Percentiles rank a stretch among this genome's conserved stretches.
phyloP scores from a whole-genome alignment of 768 basidiomycete species.

The Cystofilobasidium capitatum region DNA sequence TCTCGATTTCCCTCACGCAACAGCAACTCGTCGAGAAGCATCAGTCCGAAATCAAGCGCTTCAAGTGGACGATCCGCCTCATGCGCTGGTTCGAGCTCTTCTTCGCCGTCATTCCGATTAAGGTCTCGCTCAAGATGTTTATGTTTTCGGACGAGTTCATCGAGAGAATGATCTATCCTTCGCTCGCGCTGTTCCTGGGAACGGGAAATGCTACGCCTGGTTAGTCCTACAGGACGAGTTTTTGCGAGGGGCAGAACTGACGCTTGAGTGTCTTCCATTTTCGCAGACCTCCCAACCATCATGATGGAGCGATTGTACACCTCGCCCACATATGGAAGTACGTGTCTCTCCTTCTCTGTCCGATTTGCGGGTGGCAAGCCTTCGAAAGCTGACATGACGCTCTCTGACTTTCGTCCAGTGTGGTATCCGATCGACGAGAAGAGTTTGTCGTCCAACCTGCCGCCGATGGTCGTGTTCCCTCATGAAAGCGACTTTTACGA shows the following conservation, averaged over 20 bases:
- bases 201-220: slow-evolving; percentile 43
- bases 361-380: no score
- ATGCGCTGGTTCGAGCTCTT: slow-evolving; percentile 41
- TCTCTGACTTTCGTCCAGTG: no score
- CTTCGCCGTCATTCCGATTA: slow-evolving; percentile 43
- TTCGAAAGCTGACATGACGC: no score
- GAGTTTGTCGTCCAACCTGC: slow-evolving; percentile 44
- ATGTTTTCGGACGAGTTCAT: slow-evolving; percentile 41
- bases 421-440: slow-evolving; percentile 41
- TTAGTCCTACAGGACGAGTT: neutral
- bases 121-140: slow-evolving; percentile 42
- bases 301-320: slow-evolving; percentile 45
- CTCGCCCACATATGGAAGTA: slow-evolving; percentile 44
- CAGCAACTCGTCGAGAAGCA: slow-evolving; percentile 39
- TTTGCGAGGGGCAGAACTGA: neutral
- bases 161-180: slow-evolving; percentile 27
- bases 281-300: slow-evolving; percentile 38
- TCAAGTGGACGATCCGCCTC: slow-evolving; percentile 39
- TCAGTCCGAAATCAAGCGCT: slow-evolving; percentile 40
- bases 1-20: neutral
- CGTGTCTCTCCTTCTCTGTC: no score
- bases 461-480: slow-evolving; percentile 47
- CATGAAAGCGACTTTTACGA: slow-evolving; percentile 41
- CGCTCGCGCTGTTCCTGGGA: slow-evolving; percentile 32
- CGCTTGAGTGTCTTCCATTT: neutral